Percentiles rank a stretch among this genome's conserved stretches.
phyloP scores from a whole-genome alignment of 2,329 filamentous ascomycete species.

The Penicillium sp. region DNA sequence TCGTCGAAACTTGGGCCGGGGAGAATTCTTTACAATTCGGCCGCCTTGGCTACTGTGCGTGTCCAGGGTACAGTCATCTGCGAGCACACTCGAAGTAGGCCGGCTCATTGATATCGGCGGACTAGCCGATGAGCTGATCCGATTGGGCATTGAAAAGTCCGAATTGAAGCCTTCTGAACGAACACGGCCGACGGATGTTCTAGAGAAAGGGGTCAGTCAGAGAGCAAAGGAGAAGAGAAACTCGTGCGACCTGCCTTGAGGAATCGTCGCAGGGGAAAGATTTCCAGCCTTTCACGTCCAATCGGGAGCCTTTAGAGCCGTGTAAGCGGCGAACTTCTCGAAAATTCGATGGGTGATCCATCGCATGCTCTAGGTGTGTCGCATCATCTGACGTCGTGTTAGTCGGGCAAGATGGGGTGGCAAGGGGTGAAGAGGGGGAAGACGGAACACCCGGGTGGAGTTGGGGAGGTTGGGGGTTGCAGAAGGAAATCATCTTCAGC shows the following conservation, averaged over 20 bases:
- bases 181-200: conserved; percentile 5
- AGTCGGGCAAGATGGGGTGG: too few relatives aligned
- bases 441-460: too few relatives aligned
- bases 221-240: background rate
- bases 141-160: conserved; percentile 9
- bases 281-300: conserved; percentile 1
- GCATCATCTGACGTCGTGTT: too few relatives aligned
- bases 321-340: too few relatives aligned
- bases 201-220: conserved; percentile 5
- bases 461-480: too few relatives aligned
- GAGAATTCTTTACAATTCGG: too few relatives aligned
- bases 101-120: conserved; percentile 8
- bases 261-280: too few relatives aligned
- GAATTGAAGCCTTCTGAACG: conserved; percentile 5
- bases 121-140: conserved; percentile 7
- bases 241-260: background rate
- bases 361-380: too few relatives aligned
- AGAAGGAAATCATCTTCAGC: too few relatives aligned
- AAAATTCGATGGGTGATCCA: too few relatives aligned
- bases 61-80: conserved; percentile 10
- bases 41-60: conserved; percentile 10
- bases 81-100: conserved; percentile 1
- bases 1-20: background rate
- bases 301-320: background rate
- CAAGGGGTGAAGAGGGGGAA: too few relatives aligned